Percentiles rank a stretch among this genome's conserved stretches.
Evolutionary conservation across 164 flowering plant genomes (phyloP).

Genomic region (Litsea cubeba): DNA sequence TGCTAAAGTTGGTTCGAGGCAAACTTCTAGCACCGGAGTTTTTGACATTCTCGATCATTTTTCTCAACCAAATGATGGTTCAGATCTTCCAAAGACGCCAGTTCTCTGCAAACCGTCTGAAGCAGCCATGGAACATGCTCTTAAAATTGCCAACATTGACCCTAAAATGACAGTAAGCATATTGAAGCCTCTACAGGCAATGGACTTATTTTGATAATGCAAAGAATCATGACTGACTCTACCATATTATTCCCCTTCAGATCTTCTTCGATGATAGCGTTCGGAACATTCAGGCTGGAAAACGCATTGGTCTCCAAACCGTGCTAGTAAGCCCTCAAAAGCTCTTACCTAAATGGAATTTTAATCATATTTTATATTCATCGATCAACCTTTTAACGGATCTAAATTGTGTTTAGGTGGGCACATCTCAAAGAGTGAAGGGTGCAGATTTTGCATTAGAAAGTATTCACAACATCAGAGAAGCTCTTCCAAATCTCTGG

Average conservation of each 20-base stretch:
- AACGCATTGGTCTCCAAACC: slow-evolving; percentile 67
- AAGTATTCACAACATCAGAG: slow-evolving; percentile 86
- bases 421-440: slow-evolving; percentile 50
- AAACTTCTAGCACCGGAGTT: slow-evolving; percentile 3
- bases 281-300: slow-evolving; percentile 75
- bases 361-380: too few species aligned
- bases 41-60: slow-evolving; percentile 38
- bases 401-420: slow-evolving; percentile 50
- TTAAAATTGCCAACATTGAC: slow-evolving; percentile 61
- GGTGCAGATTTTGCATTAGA: slow-evolving; percentile 88
- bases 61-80: slow-evolving; percentile 19
- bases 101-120: slow-evolving; percentile 82
- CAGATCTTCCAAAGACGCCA: slow-evolving; percentile 53
- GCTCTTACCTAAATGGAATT: neutral
- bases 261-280: slow-evolving; percentile 90
- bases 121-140: slow-evolving; percentile 51
- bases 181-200: neutral
- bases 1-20: slow-evolving; percentile 4
- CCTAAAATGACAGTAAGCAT: slow-evolving; percentile 70
- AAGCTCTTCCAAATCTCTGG: slow-evolving; percentile 91
- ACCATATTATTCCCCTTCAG: slow-evolving; percentile 33
- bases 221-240: neutral
- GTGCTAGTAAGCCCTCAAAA: slow-evolving; percentile 55
- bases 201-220: neutral
- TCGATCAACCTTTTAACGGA: neutral